Base-by-base conservation (phyloP, 23 red algal genomes). In the Gracilaria vermiculophylla region DNA sequence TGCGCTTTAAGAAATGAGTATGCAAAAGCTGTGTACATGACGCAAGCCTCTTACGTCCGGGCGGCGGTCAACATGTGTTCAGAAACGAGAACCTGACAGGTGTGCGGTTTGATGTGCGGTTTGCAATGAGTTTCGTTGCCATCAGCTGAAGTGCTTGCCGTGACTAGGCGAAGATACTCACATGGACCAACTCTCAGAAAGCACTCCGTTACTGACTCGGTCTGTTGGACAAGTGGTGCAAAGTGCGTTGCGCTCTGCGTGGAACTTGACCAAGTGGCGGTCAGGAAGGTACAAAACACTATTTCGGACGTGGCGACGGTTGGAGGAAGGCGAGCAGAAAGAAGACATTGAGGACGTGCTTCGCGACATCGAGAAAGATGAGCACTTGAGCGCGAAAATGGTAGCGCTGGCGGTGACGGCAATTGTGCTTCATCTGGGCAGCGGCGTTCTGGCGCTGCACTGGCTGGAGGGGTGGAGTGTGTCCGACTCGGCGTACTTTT, bases 401-500 rank as follows among this genome's bases (percentile, higher is more conserved):
- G 28, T 64, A 13, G 23, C 13, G 25, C 62, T 79, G 17, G 70
- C 70, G 17, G 35, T 78, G 34, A 8, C 78, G 43, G 57, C 50
- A 1, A 78, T 89, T 33, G 14, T 89, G 36, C n/a, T 64, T 39
- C 85, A 89, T 52, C 27, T 89, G n/a, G 12, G 58, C 29, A 72
- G 85, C 32, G 85, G 70, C 6, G 37, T 58, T 42, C 3, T 89
- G 16, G 67, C 50, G 20, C 27, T 89, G 19, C 69, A 76, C 25
- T 78, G 75, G 28, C 13, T 86, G 5, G 85, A 89, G 61, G 85
- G 85, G 16, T 89, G 85, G 85, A 56, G 48, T 3, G 44, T 89
- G 27, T 89, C 39, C 45, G 77, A 92, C 31, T 42, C 69, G 2
- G 47, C 69, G 6, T 92, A 92, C 37, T 92, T 92, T 48, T 76